Evolutionary conservation across 2,329 filamentous ascomycete species (phyloP), one percentile per base, ranked within the genome.

Genomic region (Ascochyta rabiei): DNA sequence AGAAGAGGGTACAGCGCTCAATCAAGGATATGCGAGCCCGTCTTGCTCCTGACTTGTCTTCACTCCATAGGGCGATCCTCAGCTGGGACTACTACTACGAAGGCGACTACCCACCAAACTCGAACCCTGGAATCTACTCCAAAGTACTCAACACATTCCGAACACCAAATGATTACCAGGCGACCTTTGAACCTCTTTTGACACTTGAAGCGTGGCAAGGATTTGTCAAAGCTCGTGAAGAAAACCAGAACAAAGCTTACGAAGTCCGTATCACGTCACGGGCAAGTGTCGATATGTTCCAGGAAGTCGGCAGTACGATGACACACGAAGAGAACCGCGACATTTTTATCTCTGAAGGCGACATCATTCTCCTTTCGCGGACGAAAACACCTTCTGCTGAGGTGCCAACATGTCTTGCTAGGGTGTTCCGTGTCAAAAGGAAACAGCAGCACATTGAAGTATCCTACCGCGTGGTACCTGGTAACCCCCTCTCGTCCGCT

Each of bases 121-220:
- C 83, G 6, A 88, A 85, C 46, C 86, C 86, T 15, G 86, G 87
- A 42, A 82, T 86, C 39, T 96, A 93, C 69, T 86, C 83, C 41
- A 81, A 86, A 48, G 93, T 99, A 10, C 87, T 89, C 5, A 88
- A 90, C 57, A 86, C 85, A 0, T 99, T 96, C 75, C 75, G 80
- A 24, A 87, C 91, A 63, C 89, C 92, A 0, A 78, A 79, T 38
- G 87, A 90, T 44, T 99, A 99, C 72, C 90, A 96, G 72, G 82
- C 86, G 55, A 96, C 92, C 0, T 99, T 99, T 75, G 88, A 96
- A 62, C 93, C 93, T 6, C 81, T 99, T 19, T 82, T 99, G 30
- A 86, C 95, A 26, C 88, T 96, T 23, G 95, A 99, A 79, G 93
- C 93, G 26, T 99, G 95, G 95, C 90, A 96, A 70, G 90, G 90